Percentiles rank a stretch among this genome's conserved stretches.
phyloP scores from a whole-genome alignment of 805 yeast genomes.

The Nakazawaea populi region DNA sequence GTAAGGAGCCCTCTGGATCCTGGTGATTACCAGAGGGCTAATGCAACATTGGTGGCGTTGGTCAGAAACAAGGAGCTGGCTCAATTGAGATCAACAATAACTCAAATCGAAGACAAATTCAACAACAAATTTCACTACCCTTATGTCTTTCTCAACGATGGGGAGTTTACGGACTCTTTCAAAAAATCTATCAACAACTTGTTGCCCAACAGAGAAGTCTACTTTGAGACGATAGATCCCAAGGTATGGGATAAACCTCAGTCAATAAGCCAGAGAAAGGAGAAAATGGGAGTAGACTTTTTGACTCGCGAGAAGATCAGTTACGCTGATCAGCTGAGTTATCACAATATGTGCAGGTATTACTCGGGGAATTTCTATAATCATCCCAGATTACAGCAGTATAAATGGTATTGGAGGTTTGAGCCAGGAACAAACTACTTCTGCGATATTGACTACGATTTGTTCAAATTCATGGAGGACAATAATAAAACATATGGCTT shows the following conservation, averaged over 20 bases:
- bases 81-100: constrained; percentile 41
- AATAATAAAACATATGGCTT: constrained; percentile 72
- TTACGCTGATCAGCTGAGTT: constrained; percentile 56
- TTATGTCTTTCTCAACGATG: constrained; percentile 90
- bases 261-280: constrained; percentile 30
- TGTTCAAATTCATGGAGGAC: constrained; percentile 65
- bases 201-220: constrained; percentile 20
- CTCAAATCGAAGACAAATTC: constrained; percentile 51
- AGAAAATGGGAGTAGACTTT: constrained; percentile 28
- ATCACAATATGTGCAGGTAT: constrained; percentile 83
- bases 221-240: constrained; percentile 35
- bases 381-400: constrained; percentile 55
- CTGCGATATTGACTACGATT: constrained; percentile 69
- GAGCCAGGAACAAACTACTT: constrained; percentile 70
- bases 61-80: constrained; percentile 53
- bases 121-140: constrained; percentile 79
- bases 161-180: constrained; percentile 73
- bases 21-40: constrained; percentile 31
- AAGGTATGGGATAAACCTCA: constrained; percentile 44
- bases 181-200: constrained; percentile 36
- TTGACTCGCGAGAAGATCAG: constrained; percentile 39
- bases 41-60: constrained; percentile 61
- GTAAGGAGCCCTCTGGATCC: constrained; percentile 19
- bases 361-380: constrained; percentile 61
- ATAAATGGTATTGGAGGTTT: constrained; percentile 73